Base-by-base conservation (phyloP, 176 grass and related monocot genomes). In the Zoysia japonica region DNA sequence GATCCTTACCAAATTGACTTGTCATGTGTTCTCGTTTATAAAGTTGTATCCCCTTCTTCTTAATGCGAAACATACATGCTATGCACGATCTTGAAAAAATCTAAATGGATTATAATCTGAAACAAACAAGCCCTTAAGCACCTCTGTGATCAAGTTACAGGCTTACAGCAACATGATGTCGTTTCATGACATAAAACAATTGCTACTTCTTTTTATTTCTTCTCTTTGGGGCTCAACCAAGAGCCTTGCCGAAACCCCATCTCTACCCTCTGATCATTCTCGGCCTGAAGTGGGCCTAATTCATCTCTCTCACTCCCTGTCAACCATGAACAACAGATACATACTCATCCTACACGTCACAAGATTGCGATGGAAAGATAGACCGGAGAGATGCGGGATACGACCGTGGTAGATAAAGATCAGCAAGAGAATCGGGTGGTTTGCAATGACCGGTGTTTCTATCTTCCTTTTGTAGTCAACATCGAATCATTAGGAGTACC, bases 271-370 rank as follows among this genome's bases (percentile, higher is more conserved):
- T 20, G 73, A 63, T 61, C 80, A 79, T 74, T 71, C 52, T 74
- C 28, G 28, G 28, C 28, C 49, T 46, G 35, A 20, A 43, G 80
- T 83, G 86, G 80, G 70, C 68, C 75, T 78, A 83, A 50, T 72
- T 72, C 43, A 8, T 50, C 49, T 72, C 47, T 65, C 79, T 71
- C 46, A 65, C 72, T 42, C 44, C 42, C 13, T 72, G 41, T 72
- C 67, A 87, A 82, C 47, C 37, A 62, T 75, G 47, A 75, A 2
- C 49, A 50, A 75, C 2, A 54, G 15, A 54, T 54, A 17, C 3
- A 9, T 48, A 28, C 28, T 28, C 28, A 28, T 45, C 44, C 44
- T 75, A 74, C 50, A 41, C 37, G 55, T 73, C 37, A 54, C 20
- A 48, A 61, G 59, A 87, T 73, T 68, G 65, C 28, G 41, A 52